Base-by-base conservation (phyloP, 768 basidiomycete species). In the Lactarius hengduanensis region DNA sequence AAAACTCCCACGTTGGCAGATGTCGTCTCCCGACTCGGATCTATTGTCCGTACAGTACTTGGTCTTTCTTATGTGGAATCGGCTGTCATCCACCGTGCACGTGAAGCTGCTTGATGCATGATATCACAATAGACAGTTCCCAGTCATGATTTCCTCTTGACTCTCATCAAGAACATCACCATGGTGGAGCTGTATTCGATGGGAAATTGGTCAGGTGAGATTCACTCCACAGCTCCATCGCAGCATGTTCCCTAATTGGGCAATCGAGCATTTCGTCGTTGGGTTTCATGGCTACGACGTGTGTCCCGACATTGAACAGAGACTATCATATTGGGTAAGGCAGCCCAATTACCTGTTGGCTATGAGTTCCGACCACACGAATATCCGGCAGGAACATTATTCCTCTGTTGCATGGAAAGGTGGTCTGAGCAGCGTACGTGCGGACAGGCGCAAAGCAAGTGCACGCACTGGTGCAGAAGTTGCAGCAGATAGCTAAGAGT, bases 271-370 rank as follows among this genome's bases (percentile, higher is more conserved):
- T 72, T 89, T 91, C 70, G 85, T 91, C 16, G 78, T 88, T 67
- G 89, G 89, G 20, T 90, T 89, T 73, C 85, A 86, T 71, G 88
- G 87, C 3, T 75, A 81, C 43, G 77, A 82, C 59, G 75, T 82
- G 40, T n/a, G 76, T 66, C 77, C 82, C 34, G 79, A 88, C 64
- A 81, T 85, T 67, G 80, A 77, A 70, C 79, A 75, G 75, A 41
- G 83, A 87, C 56, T 89, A 89, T 76, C 78, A 85, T 73, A 78
- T 89, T 58, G 89, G 88, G 76, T 81, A 68, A 30, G 77, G 71
- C 7, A 30, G 34, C 36, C 36, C 32, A 4, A 22, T 40, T 5
- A 20, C n/a, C 30, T 32, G 20, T 22, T 16, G 13, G 11, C 34
- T 15, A 15, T 11, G 7, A 9, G 30, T n/a, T n/a, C n/a, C n/a